Conservation (phyloP, 1,284 basidiomycete genomes). For the Exsudoporus floridanus region DNA sequence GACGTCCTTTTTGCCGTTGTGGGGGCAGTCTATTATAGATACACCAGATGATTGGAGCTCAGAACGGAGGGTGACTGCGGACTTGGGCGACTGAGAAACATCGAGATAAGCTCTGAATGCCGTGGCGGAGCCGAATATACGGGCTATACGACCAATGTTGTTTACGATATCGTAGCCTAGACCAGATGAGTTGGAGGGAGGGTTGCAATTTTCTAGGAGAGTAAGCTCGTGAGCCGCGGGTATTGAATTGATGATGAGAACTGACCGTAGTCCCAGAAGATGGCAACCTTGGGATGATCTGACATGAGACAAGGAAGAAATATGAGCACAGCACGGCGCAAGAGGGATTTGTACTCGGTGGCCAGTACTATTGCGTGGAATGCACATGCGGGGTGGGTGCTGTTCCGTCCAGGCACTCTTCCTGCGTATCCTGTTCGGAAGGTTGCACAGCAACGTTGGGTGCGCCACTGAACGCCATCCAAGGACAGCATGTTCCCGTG, state of each 20-base stretch:
- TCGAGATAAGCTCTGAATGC: slow-evolving; percentile 56
- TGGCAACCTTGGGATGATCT: slow-evolving; percentile 43
- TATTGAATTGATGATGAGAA: background rate
- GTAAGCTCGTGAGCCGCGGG: slow-evolving; percentile 1
- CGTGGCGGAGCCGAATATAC: slow-evolving; percentile 45
- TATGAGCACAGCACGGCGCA: slow-evolving; percentile 9
- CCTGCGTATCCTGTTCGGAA: background rate
- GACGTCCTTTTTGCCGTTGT: slow-evolving; percentile 52
- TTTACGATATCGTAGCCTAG: slow-evolving; percentile 48
- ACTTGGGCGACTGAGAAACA: slow-evolving; percentile 36
- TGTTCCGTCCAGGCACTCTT: slow-evolving; percentile 13
- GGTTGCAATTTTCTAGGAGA: slow-evolving; percentile 53
- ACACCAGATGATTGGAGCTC: slow-evolving; percentile 62
- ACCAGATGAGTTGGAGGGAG: slow-evolving; percentile 40
- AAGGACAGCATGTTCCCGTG: slow-evolving; percentile 17
- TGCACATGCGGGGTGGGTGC: slow-evolving; percentile 17
- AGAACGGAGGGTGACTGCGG: slow-evolving; percentile 41
- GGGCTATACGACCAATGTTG: slow-evolving; percentile 43
- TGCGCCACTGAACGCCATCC: slow-evolving; percentile 22
- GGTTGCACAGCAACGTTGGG: slow-evolving; percentile 18
- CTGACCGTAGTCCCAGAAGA: slow-evolving; percentile 67
- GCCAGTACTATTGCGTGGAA: slow-evolving; percentile 5
- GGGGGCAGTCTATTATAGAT: slow-evolving; percentile 57
- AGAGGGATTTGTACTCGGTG: slow-evolving; percentile 24
- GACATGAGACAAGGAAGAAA: slow-evolving; percentile 30